phyloP scores from a whole-genome alignment of 2,329 filamentous ascomycete genomes.

The Dryadomyces quercivorus region DNA sequence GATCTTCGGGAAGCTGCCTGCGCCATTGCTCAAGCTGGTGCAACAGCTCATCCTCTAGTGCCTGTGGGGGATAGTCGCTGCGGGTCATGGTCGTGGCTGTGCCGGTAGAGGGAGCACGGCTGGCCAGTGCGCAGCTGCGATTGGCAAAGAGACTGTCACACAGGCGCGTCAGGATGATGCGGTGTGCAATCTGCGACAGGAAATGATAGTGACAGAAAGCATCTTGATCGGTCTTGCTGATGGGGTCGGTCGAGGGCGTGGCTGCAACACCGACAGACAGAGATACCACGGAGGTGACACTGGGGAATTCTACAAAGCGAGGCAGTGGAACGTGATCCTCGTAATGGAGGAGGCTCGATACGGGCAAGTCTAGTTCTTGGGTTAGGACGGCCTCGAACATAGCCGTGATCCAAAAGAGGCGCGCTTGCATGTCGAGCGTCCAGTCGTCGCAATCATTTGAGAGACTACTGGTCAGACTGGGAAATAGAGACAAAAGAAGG shows the following conservation, averaged over 20 bases:
- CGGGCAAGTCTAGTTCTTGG: slow-evolving; percentile 38
- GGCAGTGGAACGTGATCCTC: slow-evolving; percentile 40
- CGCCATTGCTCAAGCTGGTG: slow-evolving; percentile 45
- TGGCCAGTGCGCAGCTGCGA: slow-evolving; percentile 8
- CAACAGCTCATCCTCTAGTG: slow-evolving; percentile 36
- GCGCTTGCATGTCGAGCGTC: slow-evolving; percentile 42
- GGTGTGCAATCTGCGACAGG: slow-evolving; percentile 41
- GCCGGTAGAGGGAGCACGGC: slow-evolving; percentile 3
- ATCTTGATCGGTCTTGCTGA: slow-evolving; percentile 18
- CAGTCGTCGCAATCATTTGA: slow-evolving; percentile 34
- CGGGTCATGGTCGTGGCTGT: slow-evolving; percentile 6
- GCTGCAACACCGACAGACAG: not conserved
- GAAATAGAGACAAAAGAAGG: not conserved
- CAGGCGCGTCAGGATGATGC: slow-evolving; percentile 40
- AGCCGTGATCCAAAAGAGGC: slow-evolving; percentile 41
- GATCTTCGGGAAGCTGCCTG: slow-evolving; percentile 28
- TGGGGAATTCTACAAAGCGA: slow-evolving; percentile 25
- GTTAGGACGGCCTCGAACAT: slow-evolving; percentile 44
- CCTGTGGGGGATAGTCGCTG: slow-evolving; percentile 29
- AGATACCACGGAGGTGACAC: slow-evolving; percentile 6
- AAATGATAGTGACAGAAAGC: slow-evolving; percentile 45
- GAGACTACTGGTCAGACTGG: slow-evolving; percentile 12
- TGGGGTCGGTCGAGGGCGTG: not conserved
- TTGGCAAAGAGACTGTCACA: slow-evolving; percentile 27
- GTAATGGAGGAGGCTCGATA: slow-evolving; percentile 35